Evolutionary conservation across 2,329 filamentous ascomycete genomes (phyloP), one percentile per base, ranked within the genome.

Genomic region (Colletotrichum gigasporum): DNA sequence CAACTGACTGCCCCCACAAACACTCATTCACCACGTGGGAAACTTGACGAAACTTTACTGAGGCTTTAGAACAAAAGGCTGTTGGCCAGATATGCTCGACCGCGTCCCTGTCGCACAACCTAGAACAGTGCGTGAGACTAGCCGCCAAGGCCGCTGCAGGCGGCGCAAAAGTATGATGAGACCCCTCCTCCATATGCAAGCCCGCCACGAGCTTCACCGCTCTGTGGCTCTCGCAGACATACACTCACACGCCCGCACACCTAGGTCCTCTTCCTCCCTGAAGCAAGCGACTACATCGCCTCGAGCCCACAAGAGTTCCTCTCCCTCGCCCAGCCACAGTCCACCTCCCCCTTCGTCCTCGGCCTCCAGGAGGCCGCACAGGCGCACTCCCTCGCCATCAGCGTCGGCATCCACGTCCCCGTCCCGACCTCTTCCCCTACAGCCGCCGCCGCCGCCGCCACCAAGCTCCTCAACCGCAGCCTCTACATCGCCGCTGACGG

Each of bases 1-100:
- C 37, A 28, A 16, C 22, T 2, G n/a, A n/a, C n/a, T n/a, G n/a
- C n/a, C n/a, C n/a, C n/a, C n/a, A n/a, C 34, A 11, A 22, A 20
- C n/a, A n/a, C n/a, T n/a, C n/a, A n/a, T n/a, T n/a, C n/a, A 28
- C 56, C 56, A 64, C 48, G 48, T 54, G 56, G 56, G 14, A 26
- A 35, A n/a, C 14, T 39, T 55, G 30, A 12, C 45, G 18, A 22
- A 34, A 32, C 34, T 11, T 44, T 10, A 22, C 53, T 67, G 55
- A 65, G 41, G 32, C 26, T 14, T n/a, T 41, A 8, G 35, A 22
- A 60, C 44, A 42, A 26, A 71, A 96, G 93, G 94, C 94, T 69
- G 84, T 97, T 45, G 94, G 94, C 32, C 95, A 97, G 79, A 88
- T 97, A 78, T 94, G 93, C 79, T 94, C 94, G 35, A 96, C 93